A percentile compares a stretch with the other conserved stretches of the same genome.
Conservation (phyloP, 208 protist genomes). For the Naegleria fowleri region DNA sequence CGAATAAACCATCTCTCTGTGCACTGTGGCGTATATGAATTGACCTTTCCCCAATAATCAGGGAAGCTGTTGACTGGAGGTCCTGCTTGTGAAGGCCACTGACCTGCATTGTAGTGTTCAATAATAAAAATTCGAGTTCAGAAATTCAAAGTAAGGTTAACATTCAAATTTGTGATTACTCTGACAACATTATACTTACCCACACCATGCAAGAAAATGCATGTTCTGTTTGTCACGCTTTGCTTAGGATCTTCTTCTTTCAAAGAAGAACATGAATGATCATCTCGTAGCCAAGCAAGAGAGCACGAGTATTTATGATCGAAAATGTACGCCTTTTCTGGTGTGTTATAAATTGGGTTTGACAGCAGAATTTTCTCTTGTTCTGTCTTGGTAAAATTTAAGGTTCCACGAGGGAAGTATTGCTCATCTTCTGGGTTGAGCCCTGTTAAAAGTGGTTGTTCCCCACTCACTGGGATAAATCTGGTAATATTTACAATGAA, state of each 20-base stretch:
- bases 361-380: not conserved
- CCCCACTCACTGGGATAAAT: not conserved
- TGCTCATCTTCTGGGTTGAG: not conserved
- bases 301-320: not conserved
- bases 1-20: not conserved
- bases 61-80: not conserved
- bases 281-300: not conserved
- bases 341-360: not conserved
- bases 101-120: not conserved
- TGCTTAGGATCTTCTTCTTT: not conserved
- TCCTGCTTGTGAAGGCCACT: not conserved
- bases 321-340: not conserved
- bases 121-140: too few relatives aligned
- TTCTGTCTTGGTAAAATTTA: not conserved
- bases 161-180: too few relatives aligned
- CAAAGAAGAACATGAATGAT: not conserved
- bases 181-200: not conserved
- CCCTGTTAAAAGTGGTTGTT: not conserved
- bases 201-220: not conserved
- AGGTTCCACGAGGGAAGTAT: not conserved
- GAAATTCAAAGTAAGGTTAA: too few relatives aligned
- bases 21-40: conserved; percentile 2
- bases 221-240: not conserved
- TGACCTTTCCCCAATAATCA: not conserved
- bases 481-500: not conserved